These are phyloP conservation scores for Triticum monococcum DNA, from an alignment of 176 grass and related monocot genomes.

Conservation along the genomic window DNA sequence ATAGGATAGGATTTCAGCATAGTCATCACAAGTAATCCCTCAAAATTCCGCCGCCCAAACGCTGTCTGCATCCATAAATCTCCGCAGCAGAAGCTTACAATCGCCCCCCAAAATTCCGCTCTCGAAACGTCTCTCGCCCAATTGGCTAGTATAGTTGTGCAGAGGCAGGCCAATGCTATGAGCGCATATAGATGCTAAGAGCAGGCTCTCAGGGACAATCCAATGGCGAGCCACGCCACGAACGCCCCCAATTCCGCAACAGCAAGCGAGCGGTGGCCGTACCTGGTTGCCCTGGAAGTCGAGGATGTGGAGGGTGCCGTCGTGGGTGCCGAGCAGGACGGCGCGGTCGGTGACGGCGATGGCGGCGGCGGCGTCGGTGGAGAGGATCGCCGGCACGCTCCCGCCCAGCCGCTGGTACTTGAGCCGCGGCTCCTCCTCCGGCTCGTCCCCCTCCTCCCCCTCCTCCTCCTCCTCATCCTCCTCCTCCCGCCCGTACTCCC, in stretches of 20 bases:
- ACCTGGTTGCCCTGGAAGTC: constrained; percentile 99
- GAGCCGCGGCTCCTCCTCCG: constrained; percentile 85
- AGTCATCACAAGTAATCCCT: not conserved
- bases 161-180: not conserved
- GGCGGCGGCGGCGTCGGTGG: constrained; percentile 69
- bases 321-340: constrained; percentile 89
- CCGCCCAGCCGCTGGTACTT: constrained; percentile 96
- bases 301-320: constrained; percentile 90
- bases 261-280: not conserved
- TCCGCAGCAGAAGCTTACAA: not conserved
- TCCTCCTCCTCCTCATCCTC: constrained; percentile 34
- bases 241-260: constrained; percentile 19
- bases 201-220: not conserved
- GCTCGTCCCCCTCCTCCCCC: constrained; percentile 43
- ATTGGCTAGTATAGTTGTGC: constrained; percentile 9
- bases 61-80: not conserved
- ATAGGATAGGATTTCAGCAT: not conserved
- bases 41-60: not conserved
- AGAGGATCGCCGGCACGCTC: constrained; percentile 74
- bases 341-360: constrained; percentile 91
- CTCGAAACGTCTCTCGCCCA: not conserved
- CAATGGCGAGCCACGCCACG: constrained; percentile 21
- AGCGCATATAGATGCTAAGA: not conserved
- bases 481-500: constrained; percentile 51
- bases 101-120: not conserved